Conservation (phyloP, 108 stramenopile genomes). For the Cyclotella cryptica region DNA sequence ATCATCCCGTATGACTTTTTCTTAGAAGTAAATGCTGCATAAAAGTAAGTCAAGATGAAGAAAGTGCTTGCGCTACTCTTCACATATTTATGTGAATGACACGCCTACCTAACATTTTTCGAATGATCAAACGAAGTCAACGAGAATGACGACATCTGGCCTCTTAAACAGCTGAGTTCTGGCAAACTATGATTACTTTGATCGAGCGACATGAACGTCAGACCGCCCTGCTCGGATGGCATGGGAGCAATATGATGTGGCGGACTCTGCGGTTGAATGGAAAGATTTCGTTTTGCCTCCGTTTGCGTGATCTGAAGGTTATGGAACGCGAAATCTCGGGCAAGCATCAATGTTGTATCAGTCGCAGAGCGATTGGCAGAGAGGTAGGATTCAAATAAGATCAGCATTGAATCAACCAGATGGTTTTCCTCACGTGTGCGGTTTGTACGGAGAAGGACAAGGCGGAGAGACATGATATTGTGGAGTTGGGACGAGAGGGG, state of each 20-base stretch:
- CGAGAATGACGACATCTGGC: conserved; percentile 3
- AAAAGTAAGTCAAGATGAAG: no score
- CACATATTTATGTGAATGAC: no score
- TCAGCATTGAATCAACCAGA: conserved; percentile 54
- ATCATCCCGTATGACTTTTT: no score
- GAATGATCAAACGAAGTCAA: neutral
- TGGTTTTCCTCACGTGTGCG: conserved; percentile 63
- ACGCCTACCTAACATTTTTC: neutral
- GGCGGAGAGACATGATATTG: conserved; percentile 69
- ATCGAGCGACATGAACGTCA: neutral
- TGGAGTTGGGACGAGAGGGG: conserved; percentile 59
- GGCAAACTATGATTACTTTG: neutral
- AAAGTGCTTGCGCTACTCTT: no score
- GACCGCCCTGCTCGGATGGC: neutral
- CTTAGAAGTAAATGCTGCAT: no score
- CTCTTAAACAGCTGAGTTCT: neutral
- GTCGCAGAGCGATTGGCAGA: conserved; percentile 43
- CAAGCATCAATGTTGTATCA: conserved; percentile 71
- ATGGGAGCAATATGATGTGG: conserved; percentile 4
- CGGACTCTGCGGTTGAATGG: neutral
- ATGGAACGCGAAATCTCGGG: conserved; percentile 71
- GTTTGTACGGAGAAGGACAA: conserved; percentile 59
- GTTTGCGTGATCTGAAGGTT: neutral
- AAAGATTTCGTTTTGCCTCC: no score
- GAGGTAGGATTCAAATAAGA: conserved; percentile 64